Evolutionary conservation across 495 filamentous ascomycete genomes (phyloP), one percentile per base, ranked within the genome.

Genomic region (Talaromyces nanjingensis): DNA sequence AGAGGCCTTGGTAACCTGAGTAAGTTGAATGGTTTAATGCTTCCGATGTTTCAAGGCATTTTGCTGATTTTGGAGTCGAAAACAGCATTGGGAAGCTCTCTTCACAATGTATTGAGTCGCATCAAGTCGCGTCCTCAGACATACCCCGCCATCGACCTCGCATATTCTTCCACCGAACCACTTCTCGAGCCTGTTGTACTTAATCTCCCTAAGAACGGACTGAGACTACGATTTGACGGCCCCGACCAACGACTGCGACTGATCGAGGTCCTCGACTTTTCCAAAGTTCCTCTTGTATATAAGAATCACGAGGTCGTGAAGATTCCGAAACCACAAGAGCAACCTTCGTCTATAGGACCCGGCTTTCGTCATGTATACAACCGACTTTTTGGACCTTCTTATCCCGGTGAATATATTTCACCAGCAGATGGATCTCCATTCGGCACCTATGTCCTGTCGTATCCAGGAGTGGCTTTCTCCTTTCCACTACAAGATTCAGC

Each of bases 361-460:
- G 86, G 84, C 34, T 98, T 97, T 72, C 86, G 88, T 47, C 91
- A 96, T 75, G 89, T 98, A 62, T 97, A 97, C 74, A 90, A 94
- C 60, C 87, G 89, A 57, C 80, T 97, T 4, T 87, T 98, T 70
- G 94, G 94, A 0, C 92, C 92, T 14, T 93, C 93, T 0, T 96
- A 92, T 70, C 87, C 90, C 3, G 94, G 94, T 37, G 94, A 98
- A 78, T 97, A 93, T 66, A 77, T 96, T 29, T 80, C 88, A 22
- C 86, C 86, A 7, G 60, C 76, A 39, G 71, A 76, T 27, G 68
- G 75, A 25, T 79, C 84, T 9, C 82, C 81, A 6, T 83, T 81
- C 64, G 88, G 89, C 4, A 81, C 82, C 14, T 98, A 97, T 70
- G 84, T 96, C 14, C 79, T 97, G 12, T 97, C 93, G 3, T 98